Evolutionary conservation across 2,329 filamentous ascomycete genomes (phyloP), one percentile per base, ranked within the genome.

Genomic region (Myriosclerotinia curreyana): DNA sequence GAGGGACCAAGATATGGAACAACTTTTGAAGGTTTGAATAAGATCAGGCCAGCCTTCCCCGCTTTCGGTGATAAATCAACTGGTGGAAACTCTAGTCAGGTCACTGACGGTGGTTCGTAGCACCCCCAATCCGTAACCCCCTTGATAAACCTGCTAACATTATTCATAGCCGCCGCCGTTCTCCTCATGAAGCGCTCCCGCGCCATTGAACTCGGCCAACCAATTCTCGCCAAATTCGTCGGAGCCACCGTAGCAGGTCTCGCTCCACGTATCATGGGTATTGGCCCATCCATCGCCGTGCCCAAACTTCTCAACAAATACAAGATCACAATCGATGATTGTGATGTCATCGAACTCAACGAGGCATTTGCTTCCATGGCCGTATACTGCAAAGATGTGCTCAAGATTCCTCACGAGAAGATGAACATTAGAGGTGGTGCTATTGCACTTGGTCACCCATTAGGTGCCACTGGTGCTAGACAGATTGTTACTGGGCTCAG

Each of bases 321-420:
- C 83, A 86, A 89, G 77, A 78, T 99, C 66, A 85, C 83, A 31
- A 80, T 96, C 62, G 84, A 88, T 65, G 95, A 98, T 72, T 85
- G 95, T 67, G 95, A 99, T 74, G 83, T 98, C 44, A 82, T 94
- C 71, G 95, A 98, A 83, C 79, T 99, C 75, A 99, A 99, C 81
- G 95, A 99, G 83, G 95, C 95, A 1, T 99, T 99, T 74, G 94
- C 93, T 28, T 95, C 90, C 60, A 98, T 98, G 95, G 93, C 92
- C 1, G 93, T 97, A 38, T 98, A 97, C 84, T 96, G 92, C 79
- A 79, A 90, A 63, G 83, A 92, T 72, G 85, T 80, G 69, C 82
- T 95, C 59, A 85, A 85, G 69, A 79, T 94, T 59, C 87, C 90
- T 74, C 84, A 83, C 77, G 77, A 82, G 72, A 94, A 92, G 85